Evolutionary conservation across 768 basidiomycete species (phyloP).

Genomic region (Crepidotus variabilis): DNA sequence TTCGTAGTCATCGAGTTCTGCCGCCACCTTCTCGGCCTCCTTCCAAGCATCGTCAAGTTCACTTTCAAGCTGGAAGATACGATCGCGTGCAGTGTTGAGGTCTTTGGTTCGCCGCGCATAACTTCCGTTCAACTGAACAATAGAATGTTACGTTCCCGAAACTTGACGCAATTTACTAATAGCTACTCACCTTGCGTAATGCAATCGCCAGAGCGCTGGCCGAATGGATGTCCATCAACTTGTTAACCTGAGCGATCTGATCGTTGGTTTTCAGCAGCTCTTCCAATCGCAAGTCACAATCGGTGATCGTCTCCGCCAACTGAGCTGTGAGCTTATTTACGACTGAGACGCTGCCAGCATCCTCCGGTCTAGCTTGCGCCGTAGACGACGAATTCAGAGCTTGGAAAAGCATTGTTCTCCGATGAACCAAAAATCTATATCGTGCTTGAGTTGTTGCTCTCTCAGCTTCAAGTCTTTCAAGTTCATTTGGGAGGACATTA

Average conservation of each 20-base stretch:
- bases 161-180: slow-evolving; percentile 6
- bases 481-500: slow-evolving; percentile 51
- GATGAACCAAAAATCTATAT: slow-evolving; percentile 63
- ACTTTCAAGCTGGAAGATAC: slow-evolving; percentile 55
- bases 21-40: slow-evolving; percentile 69
- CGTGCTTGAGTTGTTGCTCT: slow-evolving; percentile 56
- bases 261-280: slow-evolving; percentile 57
- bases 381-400: slow-evolving; percentile 55
- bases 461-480: slow-evolving; percentile 49
- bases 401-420: slow-evolving; percentile 68
- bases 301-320: slow-evolving; percentile 52
- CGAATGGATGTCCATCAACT: slow-evolving; percentile 61
- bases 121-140: slow-evolving; percentile 57
- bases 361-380: slow-evolving; percentile 29
- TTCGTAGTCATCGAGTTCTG: slow-evolving; percentile 66
- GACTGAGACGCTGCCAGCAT: slow-evolving; percentile 33
- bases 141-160: slow-evolving; percentile 3
- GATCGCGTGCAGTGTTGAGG: slow-evolving; percentile 40
- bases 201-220: slow-evolving; percentile 77
- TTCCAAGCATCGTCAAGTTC: slow-evolving; percentile 81
- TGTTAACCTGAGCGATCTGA: slow-evolving; percentile 61
- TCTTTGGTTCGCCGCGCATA: slow-evolving; percentile 65
- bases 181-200: slow-evolving; percentile 52
- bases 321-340: slow-evolving; percentile 47
- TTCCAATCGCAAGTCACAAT: slow-evolving; percentile 55